Evolutionary conservation across 2,329 filamentous ascomycete genomes (phyloP).

Genomic region (Trichophyton equinum): DNA sequence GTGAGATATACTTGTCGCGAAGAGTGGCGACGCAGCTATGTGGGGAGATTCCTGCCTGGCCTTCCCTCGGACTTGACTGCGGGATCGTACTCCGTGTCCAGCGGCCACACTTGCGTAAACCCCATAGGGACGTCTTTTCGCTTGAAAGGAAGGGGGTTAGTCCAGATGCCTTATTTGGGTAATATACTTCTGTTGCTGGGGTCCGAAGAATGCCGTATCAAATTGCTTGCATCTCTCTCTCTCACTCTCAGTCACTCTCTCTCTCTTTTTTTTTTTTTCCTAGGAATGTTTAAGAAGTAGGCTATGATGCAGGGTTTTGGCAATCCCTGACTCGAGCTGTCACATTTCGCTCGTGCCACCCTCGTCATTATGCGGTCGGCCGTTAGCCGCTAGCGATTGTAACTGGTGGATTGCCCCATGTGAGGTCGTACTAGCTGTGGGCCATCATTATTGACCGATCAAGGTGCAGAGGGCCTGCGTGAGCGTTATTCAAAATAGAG

Average conservation of each 20-base stretch:
- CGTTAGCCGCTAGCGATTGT: slow-evolving; percentile 3
- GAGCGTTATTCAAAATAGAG: background rate
- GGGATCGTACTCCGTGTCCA: background rate
- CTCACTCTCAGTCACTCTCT: background rate
- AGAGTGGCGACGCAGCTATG: background rate
- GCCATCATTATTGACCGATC: slow-evolving; percentile 4
- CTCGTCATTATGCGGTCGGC: slow-evolving; percentile 3
- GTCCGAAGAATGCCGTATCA: slow-evolving; percentile 1
- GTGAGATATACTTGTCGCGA: background rate
- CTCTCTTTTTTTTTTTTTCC: background rate
- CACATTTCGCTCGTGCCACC: slow-evolving; percentile 3
- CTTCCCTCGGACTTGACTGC: background rate
- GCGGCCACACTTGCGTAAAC: slow-evolving; percentile 1
- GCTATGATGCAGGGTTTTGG: slow-evolving; percentile 1
- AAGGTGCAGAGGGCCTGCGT: slow-evolving; percentile 1
- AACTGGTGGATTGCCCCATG: slow-evolving; percentile 1
- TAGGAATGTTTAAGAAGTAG: background rate
- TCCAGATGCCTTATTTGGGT: slow-evolving; percentile 3
- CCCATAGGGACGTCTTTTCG: background rate
- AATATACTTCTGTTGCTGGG: background rate
- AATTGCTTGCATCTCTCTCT: background rate
- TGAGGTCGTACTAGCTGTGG: background rate
- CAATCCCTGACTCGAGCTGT: slow-evolving; percentile 1
- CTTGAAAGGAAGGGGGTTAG: background rate
- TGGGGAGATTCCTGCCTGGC: background rate